A percentile compares a stretch with the other conserved stretches of the same genome.
Conservation (phyloP, 257 asterid species). For the Nicotiana sylvestris region DNA sequence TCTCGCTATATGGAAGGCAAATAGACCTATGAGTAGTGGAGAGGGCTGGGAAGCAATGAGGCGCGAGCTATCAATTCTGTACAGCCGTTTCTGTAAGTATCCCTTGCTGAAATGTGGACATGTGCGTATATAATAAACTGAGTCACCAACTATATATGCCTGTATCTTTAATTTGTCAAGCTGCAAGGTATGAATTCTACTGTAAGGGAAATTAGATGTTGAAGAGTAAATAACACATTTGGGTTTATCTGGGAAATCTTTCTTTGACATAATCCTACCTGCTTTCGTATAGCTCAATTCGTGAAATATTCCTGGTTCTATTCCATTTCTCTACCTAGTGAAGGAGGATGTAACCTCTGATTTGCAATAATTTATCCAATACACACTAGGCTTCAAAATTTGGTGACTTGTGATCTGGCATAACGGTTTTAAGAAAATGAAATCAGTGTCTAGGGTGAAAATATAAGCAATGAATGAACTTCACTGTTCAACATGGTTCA, state of each 20-base stretch:
- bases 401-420: neutral
- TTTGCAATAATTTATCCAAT: neutral
- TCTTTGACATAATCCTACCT: neutral
- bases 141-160: neutral
- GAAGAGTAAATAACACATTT: neutral
- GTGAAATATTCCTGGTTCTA: neutral
- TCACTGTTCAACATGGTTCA: neutral
- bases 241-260: neutral
- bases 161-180: neutral
- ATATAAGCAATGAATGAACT: neutral
- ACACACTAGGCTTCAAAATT: neutral
- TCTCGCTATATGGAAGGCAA: conserved; percentile 96
- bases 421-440: neutral
- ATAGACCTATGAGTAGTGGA: conserved; percentile 67
- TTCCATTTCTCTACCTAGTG: neutral
- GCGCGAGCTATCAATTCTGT: conserved; percentile 89
- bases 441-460: neutral
- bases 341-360: neutral
- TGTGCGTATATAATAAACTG: neutral
- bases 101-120: conserved; percentile 10
- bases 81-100: conserved; percentile 94
- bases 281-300: neutral
- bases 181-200: neutral
- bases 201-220: neutral
- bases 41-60: conserved; percentile 97